Conservation (phyloP, 2,329 filamentous ascomycete species). For the Monosporascus ibericus region DNA sequence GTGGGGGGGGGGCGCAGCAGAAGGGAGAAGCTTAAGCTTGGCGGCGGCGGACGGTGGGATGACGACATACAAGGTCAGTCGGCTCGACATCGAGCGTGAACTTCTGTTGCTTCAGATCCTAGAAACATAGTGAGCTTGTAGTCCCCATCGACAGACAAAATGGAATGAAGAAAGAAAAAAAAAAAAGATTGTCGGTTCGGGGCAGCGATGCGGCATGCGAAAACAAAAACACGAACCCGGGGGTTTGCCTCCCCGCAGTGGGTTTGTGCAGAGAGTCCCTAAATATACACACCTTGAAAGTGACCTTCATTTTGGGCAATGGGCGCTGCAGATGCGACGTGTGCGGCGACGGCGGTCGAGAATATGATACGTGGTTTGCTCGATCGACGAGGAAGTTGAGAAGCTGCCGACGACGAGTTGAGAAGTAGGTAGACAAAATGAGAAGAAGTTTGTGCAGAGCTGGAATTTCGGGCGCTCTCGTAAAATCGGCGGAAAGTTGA, state of each 20-base stretch:
- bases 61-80: constrained; percentile 71
- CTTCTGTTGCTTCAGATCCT: constrained; percentile 99
- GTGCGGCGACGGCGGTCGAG: background rate
- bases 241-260: background rate
- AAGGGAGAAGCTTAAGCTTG: constrained; percentile 3
- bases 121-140: constrained; percentile 10
- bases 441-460: background rate
- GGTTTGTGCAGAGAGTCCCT: background rate
- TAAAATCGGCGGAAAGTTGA: background rate
- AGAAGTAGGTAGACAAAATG: background rate
- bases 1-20: constrained; percentile 4
- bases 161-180: background rate
- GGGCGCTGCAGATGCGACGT: constrained; percentile 14
- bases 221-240: background rate
- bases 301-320: constrained; percentile 58
- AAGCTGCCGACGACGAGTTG: background rate
- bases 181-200: too few species aligned
- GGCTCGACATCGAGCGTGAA: constrained; percentile 95
- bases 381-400: background rate
- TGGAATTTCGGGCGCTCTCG: background rate
- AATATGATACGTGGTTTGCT: background rate
- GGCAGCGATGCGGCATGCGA: background rate
- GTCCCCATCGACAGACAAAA: background rate
- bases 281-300: constrained; percentile 49
- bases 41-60: constrained; percentile 16